phyloP scores from a whole-genome alignment of 768 basidiomycete genomes.

The Amanita rubescens region DNA sequence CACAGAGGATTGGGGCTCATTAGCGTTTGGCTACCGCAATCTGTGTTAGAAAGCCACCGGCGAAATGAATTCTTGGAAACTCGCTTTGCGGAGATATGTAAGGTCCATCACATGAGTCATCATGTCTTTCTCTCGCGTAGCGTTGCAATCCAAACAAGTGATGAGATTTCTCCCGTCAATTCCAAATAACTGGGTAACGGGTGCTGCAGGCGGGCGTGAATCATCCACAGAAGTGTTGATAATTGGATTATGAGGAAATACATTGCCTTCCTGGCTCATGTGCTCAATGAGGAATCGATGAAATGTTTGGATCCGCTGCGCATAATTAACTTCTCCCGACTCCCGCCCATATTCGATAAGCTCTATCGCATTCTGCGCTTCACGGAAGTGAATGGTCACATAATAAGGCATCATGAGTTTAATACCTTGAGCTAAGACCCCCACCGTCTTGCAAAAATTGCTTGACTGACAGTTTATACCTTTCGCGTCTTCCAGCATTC shows the following conservation, averaged over 20 bases:
- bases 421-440: slow-evolving; percentile 78
- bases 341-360: slow-evolving; percentile 86
- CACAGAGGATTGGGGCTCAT: slow-evolving; percentile 15
- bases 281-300: slow-evolving; percentile 91
- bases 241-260: slow-evolving; percentile 50
- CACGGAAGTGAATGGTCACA: neutral
- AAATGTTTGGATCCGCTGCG: slow-evolving; percentile 88
- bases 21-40: neutral
- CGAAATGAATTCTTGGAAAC: slow-evolving; percentile 9
- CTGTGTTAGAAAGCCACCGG: neutral
- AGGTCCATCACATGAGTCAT: slow-evolving; percentile 82
- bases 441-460: slow-evolving; percentile 94
- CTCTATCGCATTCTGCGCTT: slow-evolving; percentile 74
- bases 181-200: slow-evolving; percentile 81
- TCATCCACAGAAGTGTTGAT: slow-evolving; percentile 28
- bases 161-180: slow-evolving; percentile 71
- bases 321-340: slow-evolving; percentile 65
- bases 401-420: neutral
- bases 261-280: slow-evolving; percentile 66
- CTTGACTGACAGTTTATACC: slow-evolving; percentile 95
- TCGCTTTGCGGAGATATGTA: slow-evolving; percentile 78
- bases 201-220: slow-evolving; percentile 35
- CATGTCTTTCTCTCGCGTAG: slow-evolving; percentile 64
- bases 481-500: slow-evolving; percentile 93
- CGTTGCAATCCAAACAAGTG: slow-evolving; percentile 69